These are phyloP conservation scores for Penstemon davidsonii DNA, from an alignment of 257 asterid species.

Conservation along the genomic window DNA sequence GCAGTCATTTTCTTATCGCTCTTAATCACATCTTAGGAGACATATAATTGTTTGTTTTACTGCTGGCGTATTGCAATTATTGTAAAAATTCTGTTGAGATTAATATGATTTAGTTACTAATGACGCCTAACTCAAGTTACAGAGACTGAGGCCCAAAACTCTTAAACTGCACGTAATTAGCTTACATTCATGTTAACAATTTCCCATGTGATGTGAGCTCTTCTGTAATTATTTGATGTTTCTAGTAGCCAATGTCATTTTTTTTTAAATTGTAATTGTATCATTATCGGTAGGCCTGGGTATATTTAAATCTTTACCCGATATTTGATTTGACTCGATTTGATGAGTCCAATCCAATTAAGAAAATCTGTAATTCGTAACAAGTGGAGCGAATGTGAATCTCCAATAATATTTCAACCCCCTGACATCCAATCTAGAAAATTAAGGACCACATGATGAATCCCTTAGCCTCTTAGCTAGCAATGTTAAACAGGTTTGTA, in stretches of 20 bases:
- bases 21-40: neutral
- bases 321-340: no score
- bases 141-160: neutral
- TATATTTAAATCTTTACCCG: neutral
- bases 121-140: neutral
- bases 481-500: no score
- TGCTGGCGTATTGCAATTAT: slow-evolving; percentile 14
- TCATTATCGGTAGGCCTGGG: neutral
- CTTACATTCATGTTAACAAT: neutral
- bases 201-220: neutral
- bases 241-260: no score
- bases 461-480: no score
- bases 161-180: neutral
- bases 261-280: no score
- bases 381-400: no score
- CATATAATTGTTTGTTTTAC: slow-evolving; percentile 30
- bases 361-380: no score
- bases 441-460: no score
- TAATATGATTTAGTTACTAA: neutral
- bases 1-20: slow-evolving; percentile 29
- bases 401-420: no score
- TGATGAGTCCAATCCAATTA: no score
- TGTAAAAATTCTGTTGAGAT: neutral
- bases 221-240: no score
- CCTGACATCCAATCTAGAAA: no score